Evolutionary conservation across 129 eudicot genomes (phyloP), one percentile per base, ranked within the genome.

Genomic region (Logfia minima): DNA sequence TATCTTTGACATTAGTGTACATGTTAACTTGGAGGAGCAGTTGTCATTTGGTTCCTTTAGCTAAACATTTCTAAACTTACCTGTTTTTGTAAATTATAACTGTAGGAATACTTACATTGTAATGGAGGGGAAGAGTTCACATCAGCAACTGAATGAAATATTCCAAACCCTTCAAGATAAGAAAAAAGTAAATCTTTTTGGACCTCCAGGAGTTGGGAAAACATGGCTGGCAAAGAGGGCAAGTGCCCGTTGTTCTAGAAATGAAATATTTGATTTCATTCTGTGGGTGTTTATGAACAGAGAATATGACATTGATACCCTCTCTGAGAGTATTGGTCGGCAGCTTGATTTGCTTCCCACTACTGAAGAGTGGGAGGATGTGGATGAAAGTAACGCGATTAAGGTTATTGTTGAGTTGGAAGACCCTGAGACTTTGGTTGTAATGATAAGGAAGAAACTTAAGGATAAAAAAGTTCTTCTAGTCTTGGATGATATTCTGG

Each of bases 161-260:
- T 67, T 4, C 3, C 59, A 22, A 22, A 17, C 14, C 81, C 68
- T 56, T 14, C 3, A 53, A 67, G 10, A 13, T 13, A 59, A 1
- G 4, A 35, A 0, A 32, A 17, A 35, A 35, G 39, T 52, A 34
- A 79, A 74, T 35, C 34, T 83, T 18, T 64, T 18, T n/a, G 90
- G 90, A 68, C 14, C 52, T 70, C 37, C 70, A 4, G 87, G 90
- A 52, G 74, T 78, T 21, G 90, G 90, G 55, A 86, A 86, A 83
- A 86, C 90, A 77, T 72, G 82, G 79, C 74, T 73, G 59, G 87
- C 85, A 14, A 86, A 66, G 65, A 70, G 71, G 55, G 24, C 81
- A 43, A 77, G 83, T 28, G 32, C 53, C 1, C 35, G 14, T 64
- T 76, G 76, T 1, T 22, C 67, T 5, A 69, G 45, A 31, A 35